Evolutionary conservation across 2,329 filamentous ascomycete genomes (phyloP), one percentile per base, ranked within the genome.

Genomic region (Alternaria ventricosa): DNA sequence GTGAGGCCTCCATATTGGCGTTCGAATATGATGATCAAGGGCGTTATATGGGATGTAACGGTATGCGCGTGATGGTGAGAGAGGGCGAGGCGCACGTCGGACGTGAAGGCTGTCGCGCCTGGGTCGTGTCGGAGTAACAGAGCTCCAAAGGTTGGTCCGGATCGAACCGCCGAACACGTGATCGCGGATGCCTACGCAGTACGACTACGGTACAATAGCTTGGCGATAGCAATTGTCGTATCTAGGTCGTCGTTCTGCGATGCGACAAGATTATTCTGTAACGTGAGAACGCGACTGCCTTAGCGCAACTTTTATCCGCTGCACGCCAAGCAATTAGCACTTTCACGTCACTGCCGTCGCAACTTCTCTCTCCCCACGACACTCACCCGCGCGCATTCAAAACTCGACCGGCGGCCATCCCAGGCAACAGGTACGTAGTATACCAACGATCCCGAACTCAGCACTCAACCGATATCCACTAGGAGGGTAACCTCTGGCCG

Each of bases 1-100:
- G 91, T 67, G 76, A 90, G 61, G 91, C 89, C 86, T 98, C 95
- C 94, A 98, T 97, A 68, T 66, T 87, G 9, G 43, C 11, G 36
- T 18, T 12, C 20, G 25, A 15, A n/a, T 20, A 27, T 27, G 27
- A n/a, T 33, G 10, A 10, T 46, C 41, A 2, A 15, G 41, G 41
- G 28, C 9, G 5, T 27, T 6, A 30, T 18, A 36, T 60, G 28
- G 30, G 25, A 36, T 3, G 49, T 49, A 5, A 3, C 6, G 23
- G 49, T 30, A 20, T 46, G n/a, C 45, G 23, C 49, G 28, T 4
- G 49, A 41, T 25, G 49, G 28, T 22, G 46, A 44, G 8, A 30
- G 50, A 33, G 46, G 30, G 25, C 51, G 61, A 33, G 28, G 45
- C 33, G 49, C 45, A 49, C 53, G 66, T 60, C 50, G 43, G 45